Conservation (phyloP, 2,329 filamentous ascomycete species). For the Xylaria multiplex region DNA sequence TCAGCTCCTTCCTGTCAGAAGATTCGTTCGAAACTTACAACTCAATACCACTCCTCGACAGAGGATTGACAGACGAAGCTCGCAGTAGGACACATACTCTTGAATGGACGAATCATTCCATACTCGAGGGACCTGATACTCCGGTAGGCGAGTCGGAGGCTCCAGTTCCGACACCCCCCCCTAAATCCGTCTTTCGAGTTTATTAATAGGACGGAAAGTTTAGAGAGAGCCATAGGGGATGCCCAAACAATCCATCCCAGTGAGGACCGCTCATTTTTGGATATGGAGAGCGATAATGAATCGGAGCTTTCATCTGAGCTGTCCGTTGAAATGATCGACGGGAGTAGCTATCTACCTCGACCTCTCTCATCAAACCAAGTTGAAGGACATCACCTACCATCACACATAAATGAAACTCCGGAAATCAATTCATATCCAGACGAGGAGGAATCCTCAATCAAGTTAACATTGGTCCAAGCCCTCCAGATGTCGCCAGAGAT, state of each 20-base stretch:
- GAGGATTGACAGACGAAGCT: constrained; percentile 66
- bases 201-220: constrained; percentile 63
- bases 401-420: constrained; percentile 29
- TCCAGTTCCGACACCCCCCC: constrained; percentile 46
- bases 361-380: constrained; percentile 44
- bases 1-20: constrained; percentile 63
- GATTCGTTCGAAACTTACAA: constrained; percentile 79
- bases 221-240: constrained; percentile 56
- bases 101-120: constrained; percentile 66
- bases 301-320: constrained; percentile 72
- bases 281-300: constrained; percentile 58
- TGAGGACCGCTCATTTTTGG: constrained; percentile 45
- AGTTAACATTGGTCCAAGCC: constrained; percentile 60
- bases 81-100: constrained; percentile 53
- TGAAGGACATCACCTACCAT: constrained; percentile 32
- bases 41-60: constrained; percentile 79
- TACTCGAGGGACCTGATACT: constrained; percentile 61
- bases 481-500: constrained; percentile 56
- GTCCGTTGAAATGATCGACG: constrained; percentile 60
- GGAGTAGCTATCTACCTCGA: constrained; percentile 49
- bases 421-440: constrained; percentile 35
- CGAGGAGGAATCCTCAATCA: constrained; percentile 52
- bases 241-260: constrained; percentile 43
- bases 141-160: constrained; percentile 46
- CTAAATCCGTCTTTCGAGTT: constrained; percentile 63